Percentiles rank a stretch among this genome's conserved stretches.
phyloP scores from a whole-genome alignment of 2,329 filamentous ascomycete species.

The Didymella exigua region DNA sequence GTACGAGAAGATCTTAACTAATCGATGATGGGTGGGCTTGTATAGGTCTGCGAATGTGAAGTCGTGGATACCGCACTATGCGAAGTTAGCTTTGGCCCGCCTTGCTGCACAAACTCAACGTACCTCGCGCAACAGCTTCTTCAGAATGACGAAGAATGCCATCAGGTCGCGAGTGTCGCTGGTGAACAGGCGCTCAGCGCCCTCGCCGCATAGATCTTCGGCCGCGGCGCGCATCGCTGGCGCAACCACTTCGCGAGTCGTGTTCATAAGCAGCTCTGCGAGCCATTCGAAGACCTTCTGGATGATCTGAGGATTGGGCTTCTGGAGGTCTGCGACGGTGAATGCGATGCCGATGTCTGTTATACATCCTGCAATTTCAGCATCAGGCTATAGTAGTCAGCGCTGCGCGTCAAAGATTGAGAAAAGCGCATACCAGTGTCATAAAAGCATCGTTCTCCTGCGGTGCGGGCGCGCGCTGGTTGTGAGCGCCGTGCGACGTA shows the following conservation, averaged over 20 bases:
- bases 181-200: constrained; percentile 76
- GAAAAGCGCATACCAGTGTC: constrained; percentile 50
- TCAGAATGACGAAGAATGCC: constrained; percentile 89
- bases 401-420: not conserved
- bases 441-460: constrained; percentile 58
- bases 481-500: constrained; percentile 41
- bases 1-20: constrained; percentile 96
- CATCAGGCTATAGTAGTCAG: constrained; percentile 59
- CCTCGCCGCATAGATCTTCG: constrained; percentile 83
- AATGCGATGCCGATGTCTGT: constrained; percentile 95
- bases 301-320: constrained; percentile 91
- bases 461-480: constrained; percentile 48
- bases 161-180: constrained; percentile 90
- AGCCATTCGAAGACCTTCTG: constrained; percentile 99
- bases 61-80: constrained; percentile 84
- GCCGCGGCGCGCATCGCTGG: constrained; percentile 93
- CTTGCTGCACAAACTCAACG: not conserved
- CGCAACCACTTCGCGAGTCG: constrained; percentile 89
- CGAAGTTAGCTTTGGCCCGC: constrained; percentile 12
- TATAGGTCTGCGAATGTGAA: constrained; percentile 93
- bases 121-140: constrained; percentile 74
- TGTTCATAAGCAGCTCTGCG: constrained; percentile 90
- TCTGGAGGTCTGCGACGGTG: constrained; percentile 82
- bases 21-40: constrained; percentile 84
- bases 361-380: constrained; percentile 94